phyloP scores from a whole-genome alignment of 495 filamentous ascomycete genomes.

The Neurospora pannonica region DNA sequence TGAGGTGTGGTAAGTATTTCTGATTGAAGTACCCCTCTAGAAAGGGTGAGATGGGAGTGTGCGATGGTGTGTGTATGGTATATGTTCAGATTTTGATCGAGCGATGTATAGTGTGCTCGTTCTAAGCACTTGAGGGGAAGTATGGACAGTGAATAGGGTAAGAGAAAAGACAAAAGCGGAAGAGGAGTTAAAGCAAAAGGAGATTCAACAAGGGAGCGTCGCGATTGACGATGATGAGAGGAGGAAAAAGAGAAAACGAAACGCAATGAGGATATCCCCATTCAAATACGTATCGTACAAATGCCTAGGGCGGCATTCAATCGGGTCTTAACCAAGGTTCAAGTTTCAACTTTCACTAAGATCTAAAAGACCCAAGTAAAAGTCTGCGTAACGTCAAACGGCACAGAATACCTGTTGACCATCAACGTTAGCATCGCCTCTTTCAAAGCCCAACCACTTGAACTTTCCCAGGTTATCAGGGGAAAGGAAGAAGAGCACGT shows the following conservation, averaged over 20 bases:
- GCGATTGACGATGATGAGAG: neutral
- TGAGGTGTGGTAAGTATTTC: neutral
- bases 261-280: neutral
- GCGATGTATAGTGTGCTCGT: neutral
- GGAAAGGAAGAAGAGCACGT: too few relatives aligned
- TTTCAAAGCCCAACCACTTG: too few relatives aligned
- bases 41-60: too few relatives aligned
- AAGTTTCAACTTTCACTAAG: too few relatives aligned
- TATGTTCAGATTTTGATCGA: neutral
- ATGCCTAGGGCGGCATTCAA: too few relatives aligned
- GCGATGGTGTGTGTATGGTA: too few relatives aligned
- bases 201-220: neutral
- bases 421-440: conserved; percentile 8
- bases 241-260: neutral
- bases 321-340: too few relatives aligned
- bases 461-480: too few relatives aligned
- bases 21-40: too few relatives aligned
- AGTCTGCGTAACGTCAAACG: conserved; percentile 48
- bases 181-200: neutral
- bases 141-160: neutral
- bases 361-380: conserved; percentile 47
- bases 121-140: neutral
- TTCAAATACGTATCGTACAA: neutral
- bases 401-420: conserved; percentile 30
- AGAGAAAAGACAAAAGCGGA: neutral